Conservation (phyloP, 23 red algal genomes). For the Pyropia yezoensis region DNA sequence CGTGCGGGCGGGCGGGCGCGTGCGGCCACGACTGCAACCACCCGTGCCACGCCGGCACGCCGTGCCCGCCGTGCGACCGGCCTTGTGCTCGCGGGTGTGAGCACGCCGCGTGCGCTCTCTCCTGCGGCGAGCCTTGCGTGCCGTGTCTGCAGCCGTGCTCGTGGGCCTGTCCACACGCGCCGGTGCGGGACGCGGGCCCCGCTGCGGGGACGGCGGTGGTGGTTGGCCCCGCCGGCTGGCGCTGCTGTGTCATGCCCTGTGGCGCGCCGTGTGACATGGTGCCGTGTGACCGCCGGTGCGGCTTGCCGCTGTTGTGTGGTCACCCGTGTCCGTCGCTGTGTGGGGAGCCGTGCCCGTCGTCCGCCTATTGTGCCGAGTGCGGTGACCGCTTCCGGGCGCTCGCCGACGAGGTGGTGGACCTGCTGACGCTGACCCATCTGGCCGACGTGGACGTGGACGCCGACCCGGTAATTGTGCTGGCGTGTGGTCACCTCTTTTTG, state of each 20-base stretch:
- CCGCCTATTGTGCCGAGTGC: constrained; percentile 15
- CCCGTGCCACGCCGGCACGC: constrained; percentile 11
- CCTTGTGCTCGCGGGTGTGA: constrained; percentile 8
- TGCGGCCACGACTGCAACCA: not conserved
- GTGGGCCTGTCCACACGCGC: constrained; percentile 2
- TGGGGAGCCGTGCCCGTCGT: constrained; percentile 23
- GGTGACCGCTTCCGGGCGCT: constrained; percentile 3
- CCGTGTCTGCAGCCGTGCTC: constrained; percentile 13
- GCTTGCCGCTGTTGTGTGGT: constrained; percentile 7
- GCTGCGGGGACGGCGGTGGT: too few relatives aligned
- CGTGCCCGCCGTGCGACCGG: constrained; percentile 14
- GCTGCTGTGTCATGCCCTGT: constrained; percentile 6
- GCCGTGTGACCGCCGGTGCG: constrained; percentile 21
- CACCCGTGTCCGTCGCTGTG: constrained; percentile 20
- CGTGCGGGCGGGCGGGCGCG: not conserved
- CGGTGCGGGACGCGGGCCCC: too few relatives aligned
- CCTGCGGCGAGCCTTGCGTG: constrained; percentile 5
- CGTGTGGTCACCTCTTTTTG: constrained; percentile 17
- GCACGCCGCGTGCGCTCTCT: constrained; percentile 12
- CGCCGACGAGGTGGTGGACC: not conserved
- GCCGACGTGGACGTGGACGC: constrained; percentile 4
- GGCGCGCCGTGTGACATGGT: constrained; percentile 12
- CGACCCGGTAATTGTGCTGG: constrained; percentile 9
- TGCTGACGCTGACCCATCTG: constrained; percentile 2
- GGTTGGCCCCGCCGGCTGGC: not conserved